Base-by-base conservation (phyloP, 208 protist genomes). In the Phytomonas sp. region DNA sequence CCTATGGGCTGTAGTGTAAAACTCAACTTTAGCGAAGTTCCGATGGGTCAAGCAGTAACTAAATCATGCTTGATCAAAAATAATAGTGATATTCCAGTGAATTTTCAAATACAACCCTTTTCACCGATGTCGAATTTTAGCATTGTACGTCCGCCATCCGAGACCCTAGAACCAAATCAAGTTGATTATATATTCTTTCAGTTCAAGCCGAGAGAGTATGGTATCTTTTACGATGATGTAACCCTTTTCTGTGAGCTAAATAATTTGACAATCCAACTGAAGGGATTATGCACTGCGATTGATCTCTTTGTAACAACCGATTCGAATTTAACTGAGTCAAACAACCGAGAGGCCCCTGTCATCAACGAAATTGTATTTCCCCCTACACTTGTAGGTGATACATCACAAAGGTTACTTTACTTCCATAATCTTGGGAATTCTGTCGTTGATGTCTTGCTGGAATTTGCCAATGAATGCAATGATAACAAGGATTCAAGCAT, bases 11-110 rank as follows among this genome's bases (percentile, higher is more conserved):
- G 61, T 29, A 33, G 12, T 26, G 16, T 42, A 8, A 32, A 64
- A 32, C 62, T 93, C 8, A 74, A 87, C 31, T 93, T 89, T 79
- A 80, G 84, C 8, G 85, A 89, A 42, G 76, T 89, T 29, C 79
- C 85, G 2, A 78, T 91, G 33, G 85, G 86, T 62, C 78, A 84
- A 29, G 32, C 63, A 30, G 70, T 40, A 36, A 75, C 81, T 60
- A 79, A 65, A 33, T 63, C 68, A 49, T 90, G 78, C 72, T 52
- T 82, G 31, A 68, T 93, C 6, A 32, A 61, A 12, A 88, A 89
- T 56, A 77, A 60, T 68, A 82, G 78, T 11, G 66, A 63, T 19
- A 60, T 67, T 2, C 33, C 69, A 32, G 76, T 70, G 33, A 61
- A 29, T 40, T 74, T 91, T 37, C 75, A 82, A 32, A 59, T 88